These are phyloP conservation scores for Sideroxylon spinosum DNA, from an alignment of 179 eudicot genomes.

Conservation along the genomic window DNA sequence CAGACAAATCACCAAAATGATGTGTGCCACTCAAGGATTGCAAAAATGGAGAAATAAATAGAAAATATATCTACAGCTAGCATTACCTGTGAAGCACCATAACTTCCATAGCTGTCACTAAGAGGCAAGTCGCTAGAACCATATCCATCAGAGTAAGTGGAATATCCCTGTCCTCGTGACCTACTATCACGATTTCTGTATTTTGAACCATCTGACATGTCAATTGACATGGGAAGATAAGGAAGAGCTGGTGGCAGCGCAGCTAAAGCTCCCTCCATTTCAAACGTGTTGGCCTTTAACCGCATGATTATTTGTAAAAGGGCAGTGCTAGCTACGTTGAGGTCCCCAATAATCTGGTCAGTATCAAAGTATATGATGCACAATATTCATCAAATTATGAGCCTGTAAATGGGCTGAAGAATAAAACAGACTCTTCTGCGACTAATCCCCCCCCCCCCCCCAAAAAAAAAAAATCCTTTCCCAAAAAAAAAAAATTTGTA, in stretches of 20 bases:
- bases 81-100: constrained; percentile 29
- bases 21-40: not conserved
- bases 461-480: too few species aligned
- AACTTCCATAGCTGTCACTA: constrained; percentile 19
- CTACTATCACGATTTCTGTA: constrained; percentile 26
- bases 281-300: constrained; percentile 40
- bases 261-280: constrained; percentile 39
- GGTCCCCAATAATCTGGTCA: constrained; percentile 46
- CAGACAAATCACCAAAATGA: not conserved
- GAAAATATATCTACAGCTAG: not conserved
- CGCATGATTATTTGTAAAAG: constrained; percentile 42
- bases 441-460: not conserved
- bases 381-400: constrained; percentile 1
- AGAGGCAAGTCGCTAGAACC: constrained; percentile 24
- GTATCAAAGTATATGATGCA: not conserved
- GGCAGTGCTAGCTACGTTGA: constrained; percentile 39
- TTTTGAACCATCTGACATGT: constrained; percentile 26
- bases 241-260: constrained; percentile 27
- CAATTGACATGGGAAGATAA: constrained; percentile 24
- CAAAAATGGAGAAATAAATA: not conserved
- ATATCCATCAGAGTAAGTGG: constrained; percentile 36
- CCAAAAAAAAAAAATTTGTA: not conserved
- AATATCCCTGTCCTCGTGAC: constrained; percentile 31
- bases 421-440: not conserved
- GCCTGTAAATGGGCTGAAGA: not conserved